Base-by-base conservation (phyloP, 1,139 yeast genomes). In the Hyphopichia wangnamkhiaoensis region DNA sequence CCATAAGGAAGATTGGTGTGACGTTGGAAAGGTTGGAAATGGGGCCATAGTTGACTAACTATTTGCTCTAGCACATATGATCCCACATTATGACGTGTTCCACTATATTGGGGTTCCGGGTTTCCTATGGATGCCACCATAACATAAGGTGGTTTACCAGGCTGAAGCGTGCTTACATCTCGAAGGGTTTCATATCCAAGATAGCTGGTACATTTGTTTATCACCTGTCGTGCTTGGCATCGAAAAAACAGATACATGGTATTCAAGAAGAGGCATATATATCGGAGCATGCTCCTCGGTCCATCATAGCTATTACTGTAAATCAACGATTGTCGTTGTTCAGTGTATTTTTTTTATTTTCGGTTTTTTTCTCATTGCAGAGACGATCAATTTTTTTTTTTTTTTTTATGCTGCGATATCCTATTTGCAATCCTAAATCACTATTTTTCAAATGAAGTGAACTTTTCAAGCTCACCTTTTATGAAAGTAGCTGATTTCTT, bases 71-170 rank as follows among this genome's bases (percentile, higher is more conserved):
- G 52, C 21, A 81, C 67, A 39, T 68, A 58, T 51, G 84, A 88
- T 2, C 96, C 96, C 0, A 83, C 87, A 46, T 82, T 87, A 54
- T 89, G 96, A 34, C 95, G 68, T 0, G 95, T 85, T 5, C 69
- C 69, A 13, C 61, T 59, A 50, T 77, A 86, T 35, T 68, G 61
- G 0, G 80, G 73, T 38, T 82, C 89, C 0, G 96, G 96, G 53
- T 89, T 89, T 0, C 96, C 96, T 3, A 89, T 66, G 0, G 93
- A 85, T 5, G 82, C 79, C 8, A 81, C 52, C 46, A 75, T 53
- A 5, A 74, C 37, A 34, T 58, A 55, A 6, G 68, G 63, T 1
- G 59, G 57, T 32, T 54, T 60, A 32, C 34, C 32, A 31, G 24
- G 43, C 14, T 13, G 37, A 26, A 39, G n/a, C 8, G 44, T 39